These are phyloP conservation scores for Pisolithus tinctorius DNA, from an alignment of 768 basidiomycete genomes.

Conservation along the genomic window DNA sequence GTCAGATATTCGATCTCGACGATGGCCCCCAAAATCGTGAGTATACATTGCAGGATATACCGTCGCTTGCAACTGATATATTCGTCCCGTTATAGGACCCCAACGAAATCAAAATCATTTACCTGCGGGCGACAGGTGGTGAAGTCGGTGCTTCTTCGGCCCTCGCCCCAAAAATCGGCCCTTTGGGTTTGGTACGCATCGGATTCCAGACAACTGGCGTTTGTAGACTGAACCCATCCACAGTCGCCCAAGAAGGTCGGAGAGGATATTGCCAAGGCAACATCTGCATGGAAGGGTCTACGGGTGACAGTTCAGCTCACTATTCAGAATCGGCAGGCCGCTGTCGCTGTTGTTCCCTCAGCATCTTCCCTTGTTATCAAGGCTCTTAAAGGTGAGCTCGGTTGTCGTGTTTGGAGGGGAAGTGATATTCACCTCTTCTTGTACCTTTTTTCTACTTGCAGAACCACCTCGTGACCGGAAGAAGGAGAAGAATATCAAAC, in stretches of 20 bases:
- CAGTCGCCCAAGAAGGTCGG: constrained; percentile 99
- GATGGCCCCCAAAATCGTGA: constrained; percentile 80
- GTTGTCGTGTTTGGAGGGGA: background rate
- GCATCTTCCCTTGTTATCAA: constrained; percentile 96
- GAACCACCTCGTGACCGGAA: constrained; percentile 99
- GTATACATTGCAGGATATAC: constrained; percentile 9
- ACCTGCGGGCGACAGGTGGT: constrained; percentile 97
- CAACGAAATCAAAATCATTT: constrained; percentile 97
- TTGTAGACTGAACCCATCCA: constrained; percentile 10
- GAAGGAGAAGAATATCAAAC: constrained; percentile 99
- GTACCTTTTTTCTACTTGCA: constrained; percentile 23
- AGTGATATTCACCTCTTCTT: background rate
- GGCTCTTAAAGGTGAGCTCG: constrained; percentile 89
- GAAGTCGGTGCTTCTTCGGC: constrained; percentile 99
- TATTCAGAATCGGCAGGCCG: constrained; percentile 99
- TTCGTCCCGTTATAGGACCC: constrained; percentile 65
- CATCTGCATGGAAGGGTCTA: constrained; percentile 97
- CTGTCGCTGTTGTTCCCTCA: constrained; percentile 93
- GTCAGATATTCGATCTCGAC: constrained; percentile 19
- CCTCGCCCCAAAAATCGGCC: constrained; percentile 99
- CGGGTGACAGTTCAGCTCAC: constrained; percentile 98
- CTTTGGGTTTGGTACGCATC: constrained; percentile 88
- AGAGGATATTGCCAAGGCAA: constrained; percentile 99
- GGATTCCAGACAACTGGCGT: background rate
- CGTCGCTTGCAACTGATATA: background rate